phyloP scores from a whole-genome alignment of 179 eudicot genomes.

The Gypsophila paniculata region DNA sequence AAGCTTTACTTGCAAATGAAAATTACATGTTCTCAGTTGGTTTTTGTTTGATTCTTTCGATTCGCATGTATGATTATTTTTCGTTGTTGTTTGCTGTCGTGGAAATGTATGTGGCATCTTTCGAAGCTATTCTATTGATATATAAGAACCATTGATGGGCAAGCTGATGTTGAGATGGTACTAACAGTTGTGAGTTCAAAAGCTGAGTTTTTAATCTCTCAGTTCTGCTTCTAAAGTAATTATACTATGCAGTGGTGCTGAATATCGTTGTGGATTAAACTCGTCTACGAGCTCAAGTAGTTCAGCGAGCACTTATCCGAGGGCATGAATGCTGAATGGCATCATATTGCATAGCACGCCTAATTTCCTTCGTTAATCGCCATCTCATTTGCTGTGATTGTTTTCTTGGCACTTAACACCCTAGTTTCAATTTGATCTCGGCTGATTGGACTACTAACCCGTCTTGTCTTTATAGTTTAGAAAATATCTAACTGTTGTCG shows the following conservation, averaged over 20 bases:
- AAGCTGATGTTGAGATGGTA: too few relatives aligned
- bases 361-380: not conserved
- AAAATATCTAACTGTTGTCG: not conserved
- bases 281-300: too few relatives aligned
- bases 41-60: not conserved
- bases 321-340: not conserved
- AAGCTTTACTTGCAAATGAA: constrained; percentile 20
- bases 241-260: too few relatives aligned
- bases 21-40: constrained; percentile 13
- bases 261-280: too few relatives aligned
- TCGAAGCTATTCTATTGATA: too few relatives aligned
- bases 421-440: not conserved
- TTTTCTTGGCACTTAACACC: not conserved
- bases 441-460: not conserved
- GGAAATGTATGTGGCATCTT: not conserved
- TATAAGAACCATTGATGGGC: too few relatives aligned
- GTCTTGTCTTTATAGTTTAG: not conserved
- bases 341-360: not conserved
- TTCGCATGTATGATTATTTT: not conserved
- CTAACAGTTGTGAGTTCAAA: not conserved
- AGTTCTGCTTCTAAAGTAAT: not conserved
- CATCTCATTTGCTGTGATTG: not conserved
- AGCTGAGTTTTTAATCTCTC: not conserved
- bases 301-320: too few relatives aligned
- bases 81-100: not conserved